Evolutionary conservation across 2,329 filamentous ascomycete genomes (phyloP), one percentile per base, ranked within the genome.

Genomic region (Emmonsiellopsis sp.): DNA sequence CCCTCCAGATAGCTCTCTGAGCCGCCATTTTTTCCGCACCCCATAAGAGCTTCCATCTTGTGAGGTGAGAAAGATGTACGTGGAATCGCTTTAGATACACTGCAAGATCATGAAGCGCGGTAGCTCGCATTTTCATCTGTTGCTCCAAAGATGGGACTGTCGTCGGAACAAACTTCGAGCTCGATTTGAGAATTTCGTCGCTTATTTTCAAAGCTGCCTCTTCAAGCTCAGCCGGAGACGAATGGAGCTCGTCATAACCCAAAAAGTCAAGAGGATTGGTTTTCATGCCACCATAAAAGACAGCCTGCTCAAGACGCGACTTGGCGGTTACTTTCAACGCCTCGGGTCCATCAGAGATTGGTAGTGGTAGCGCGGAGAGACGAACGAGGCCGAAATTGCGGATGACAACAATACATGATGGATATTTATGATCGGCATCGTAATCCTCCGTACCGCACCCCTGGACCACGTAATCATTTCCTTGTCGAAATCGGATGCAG

Each of bases 11-110:
- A 45, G 83, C 78, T 56, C 81, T 79, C 15, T 89, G 89, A 37
- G 90, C 87, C 43, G 86, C 83, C 72, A 97, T 80, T 70, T 91
- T 95, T 68, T 98, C 93, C 0, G 92, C 92, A 63, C 92, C 84
- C 77, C 84, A 87, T n/a, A 98, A 74, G 34, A 98, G 72, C 57
- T 80, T 78, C 90, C 91, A 97, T 60, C 84, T 83, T 1, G 84
- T 84, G 26, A 73, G 73, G 41, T 82, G 80, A 58, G 86, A 82
- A 5, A 97, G 68, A 2, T 81, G 74, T 30, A 83, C 77, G 34
- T 74, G 73, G 34, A 85, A 83, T 5, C 79, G 78, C 57, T 80
- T 79, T 10, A 97, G 72, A 60, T 93, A 83, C 2, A 76, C 73
- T 52, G 89, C 87, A 51, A 98, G 78, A 53, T 87, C 84, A 58